Evolutionary conservation across 768 basidiomycete genomes (phyloP).

Genomic region (Suillus decipiens): DNA sequence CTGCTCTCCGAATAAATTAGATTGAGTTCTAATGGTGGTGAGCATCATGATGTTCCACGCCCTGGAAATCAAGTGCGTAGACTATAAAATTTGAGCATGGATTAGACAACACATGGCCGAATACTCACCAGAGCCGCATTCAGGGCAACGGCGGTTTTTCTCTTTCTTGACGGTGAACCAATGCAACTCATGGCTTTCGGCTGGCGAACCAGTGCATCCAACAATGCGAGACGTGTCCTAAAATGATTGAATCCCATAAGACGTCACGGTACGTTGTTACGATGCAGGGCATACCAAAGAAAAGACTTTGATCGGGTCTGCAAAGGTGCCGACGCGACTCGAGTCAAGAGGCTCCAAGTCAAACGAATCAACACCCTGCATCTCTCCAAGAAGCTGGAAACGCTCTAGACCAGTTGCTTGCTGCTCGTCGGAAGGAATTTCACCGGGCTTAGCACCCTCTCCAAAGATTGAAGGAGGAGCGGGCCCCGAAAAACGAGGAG

Average conservation of each 20-base stretch:
- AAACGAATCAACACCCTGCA: slow-evolving; percentile 89
- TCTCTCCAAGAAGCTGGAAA: slow-evolving; percentile 86
- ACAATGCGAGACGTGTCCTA: slow-evolving; percentile 83
- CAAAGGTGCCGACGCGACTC: slow-evolving; percentile 83
- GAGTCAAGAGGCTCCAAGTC: slow-evolving; percentile 84
- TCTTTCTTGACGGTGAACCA: slow-evolving; percentile 77
- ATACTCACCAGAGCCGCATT: slow-evolving; percentile 87
- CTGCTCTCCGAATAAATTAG: not conserved
- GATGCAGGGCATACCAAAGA: slow-evolving; percentile 66
- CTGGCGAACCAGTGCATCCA: slow-evolving; percentile 94
- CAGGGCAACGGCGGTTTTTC: slow-evolving; percentile 79
- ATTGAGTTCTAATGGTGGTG: slow-evolving; percentile 43
- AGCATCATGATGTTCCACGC: slow-evolving; percentile 49
- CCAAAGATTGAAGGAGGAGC: slow-evolving; percentile 71
- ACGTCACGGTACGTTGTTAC: not conserved
- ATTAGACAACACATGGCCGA: not conserved
- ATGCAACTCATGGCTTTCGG: slow-evolving; percentile 91
- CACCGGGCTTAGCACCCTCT: slow-evolving; percentile 68
- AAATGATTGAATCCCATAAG: slow-evolving; percentile 3
- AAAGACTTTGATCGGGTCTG: slow-evolving; percentile 84
- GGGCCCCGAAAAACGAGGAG: slow-evolving; percentile 56
- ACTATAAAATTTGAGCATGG: slow-evolving; percentile 42
- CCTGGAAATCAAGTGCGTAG: slow-evolving; percentile 74
- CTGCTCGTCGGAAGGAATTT: slow-evolving; percentile 80
- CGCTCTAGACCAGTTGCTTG: slow-evolving; percentile 98